phyloP scores from a whole-genome alignment of 305 asterid species.

The Fraxinus albicans region DNA sequence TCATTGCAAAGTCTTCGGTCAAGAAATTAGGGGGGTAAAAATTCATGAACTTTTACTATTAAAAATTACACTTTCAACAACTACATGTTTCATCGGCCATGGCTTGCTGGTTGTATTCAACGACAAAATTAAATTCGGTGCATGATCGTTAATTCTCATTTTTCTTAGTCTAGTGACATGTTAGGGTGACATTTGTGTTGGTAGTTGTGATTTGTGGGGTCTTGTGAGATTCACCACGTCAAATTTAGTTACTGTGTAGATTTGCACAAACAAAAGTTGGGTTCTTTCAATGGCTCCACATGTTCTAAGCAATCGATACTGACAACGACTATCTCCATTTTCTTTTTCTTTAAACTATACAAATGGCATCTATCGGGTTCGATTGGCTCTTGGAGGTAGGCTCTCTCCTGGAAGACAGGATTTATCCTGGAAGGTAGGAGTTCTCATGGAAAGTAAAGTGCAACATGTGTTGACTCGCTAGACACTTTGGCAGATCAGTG shows the following conservation, averaged over 20 bases:
- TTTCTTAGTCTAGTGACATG: neutral
- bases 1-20: neutral
- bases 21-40: neutral
- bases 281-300: constrained; percentile 20
- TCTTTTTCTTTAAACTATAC: neutral
- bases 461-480: no score
- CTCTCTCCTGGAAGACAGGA: no score
- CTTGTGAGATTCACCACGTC: constrained; percentile 29
- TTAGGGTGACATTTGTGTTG: neutral
- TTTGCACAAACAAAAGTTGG: constrained; percentile 1
- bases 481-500: no score
- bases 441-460: no score
- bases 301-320: constrained; percentile 16
- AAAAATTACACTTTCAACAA: neutral
- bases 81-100: neutral
- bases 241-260: constrained; percentile 9
- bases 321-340: constrained; percentile 8
- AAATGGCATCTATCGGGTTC: neutral
- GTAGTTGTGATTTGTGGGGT: constrained; percentile 46
- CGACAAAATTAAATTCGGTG: neutral
- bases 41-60: neutral
- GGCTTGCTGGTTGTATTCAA: neutral
- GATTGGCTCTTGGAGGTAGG: no score
- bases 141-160: neutral
- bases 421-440: no score